phyloP scores from a whole-genome alignment of 805 yeast species.

The Wickerhamiella parazyma region DNA sequence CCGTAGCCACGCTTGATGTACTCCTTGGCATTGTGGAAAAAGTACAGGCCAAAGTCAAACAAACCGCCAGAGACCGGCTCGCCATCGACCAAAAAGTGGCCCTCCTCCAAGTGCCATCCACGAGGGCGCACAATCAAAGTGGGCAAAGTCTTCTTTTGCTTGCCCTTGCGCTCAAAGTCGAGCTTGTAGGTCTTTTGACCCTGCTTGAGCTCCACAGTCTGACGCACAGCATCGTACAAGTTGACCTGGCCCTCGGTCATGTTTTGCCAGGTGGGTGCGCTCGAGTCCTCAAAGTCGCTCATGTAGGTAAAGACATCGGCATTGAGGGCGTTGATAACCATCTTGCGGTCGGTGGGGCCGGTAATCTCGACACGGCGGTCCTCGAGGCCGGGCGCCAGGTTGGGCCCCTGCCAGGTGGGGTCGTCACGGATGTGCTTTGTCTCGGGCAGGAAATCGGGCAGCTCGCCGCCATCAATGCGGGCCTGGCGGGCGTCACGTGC shows the following conservation, averaged over 20 bases:
- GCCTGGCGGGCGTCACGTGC: constrained; percentile 43
- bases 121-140: constrained; percentile 42
- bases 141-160: constrained; percentile 34
- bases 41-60: constrained; percentile 58
- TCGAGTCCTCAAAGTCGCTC: constrained; percentile 66
- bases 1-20: constrained; percentile 44
- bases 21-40: constrained; percentile 55
- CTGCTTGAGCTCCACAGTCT: constrained; percentile 32
- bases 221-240: constrained; percentile 54
- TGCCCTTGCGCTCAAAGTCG: constrained; percentile 32
- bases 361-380: constrained; percentile 67
- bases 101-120: constrained; percentile 64
- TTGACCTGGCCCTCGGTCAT: constrained; percentile 57
- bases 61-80: constrained; percentile 53
- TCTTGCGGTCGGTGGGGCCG: constrained; percentile 63
- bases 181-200: constrained; percentile 37
- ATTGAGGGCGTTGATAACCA: constrained; percentile 63
- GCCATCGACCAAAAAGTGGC: constrained; percentile 52
- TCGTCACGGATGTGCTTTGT: constrained; percentile 49
- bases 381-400: constrained; percentile 51
- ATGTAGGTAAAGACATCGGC: constrained; percentile 58
- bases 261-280: constrained; percentile 59
- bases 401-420: constrained; percentile 58
- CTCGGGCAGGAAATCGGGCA: constrained; percentile 60
- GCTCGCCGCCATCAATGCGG: constrained; percentile 44